A percentile compares a stretch with the other conserved stretches of the same genome.
Conservation (phyloP, 345 rosid genomes). For the Theobroma cacao region DNA sequence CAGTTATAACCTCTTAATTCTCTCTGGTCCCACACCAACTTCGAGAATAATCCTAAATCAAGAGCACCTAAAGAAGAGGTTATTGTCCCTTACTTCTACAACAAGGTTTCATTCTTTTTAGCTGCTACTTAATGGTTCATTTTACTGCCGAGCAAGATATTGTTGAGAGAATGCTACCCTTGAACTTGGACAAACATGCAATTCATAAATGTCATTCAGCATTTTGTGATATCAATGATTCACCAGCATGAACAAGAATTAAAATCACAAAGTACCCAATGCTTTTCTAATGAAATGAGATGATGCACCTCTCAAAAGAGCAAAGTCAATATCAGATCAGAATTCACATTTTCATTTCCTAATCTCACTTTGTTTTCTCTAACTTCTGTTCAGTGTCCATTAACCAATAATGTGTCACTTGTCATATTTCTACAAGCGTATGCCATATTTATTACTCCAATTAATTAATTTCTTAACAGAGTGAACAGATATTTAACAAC, state of each 20-base stretch:
- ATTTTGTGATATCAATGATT: not conserved
- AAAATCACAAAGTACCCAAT: not conserved
- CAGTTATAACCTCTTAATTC: not conserved
- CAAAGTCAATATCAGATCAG: not conserved
- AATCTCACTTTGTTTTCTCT: not conserved
- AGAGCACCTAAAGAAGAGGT: not conserved
- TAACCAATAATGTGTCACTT: not conserved
- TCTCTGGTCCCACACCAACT: not conserved
- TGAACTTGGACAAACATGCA: not conserved
- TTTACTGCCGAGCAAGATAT: not conserved
- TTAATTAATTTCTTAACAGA: not conserved
- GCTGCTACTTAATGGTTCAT: not conserved
- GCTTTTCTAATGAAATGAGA: not conserved
- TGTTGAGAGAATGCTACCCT: not conserved
- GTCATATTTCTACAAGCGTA: not conserved
- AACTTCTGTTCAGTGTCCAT: not conserved
- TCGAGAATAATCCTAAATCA: not conserved
- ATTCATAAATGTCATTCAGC: not conserved
- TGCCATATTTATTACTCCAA: not conserved
- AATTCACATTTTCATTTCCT: not conserved
- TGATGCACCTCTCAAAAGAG: not conserved
- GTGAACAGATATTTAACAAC: not conserved
- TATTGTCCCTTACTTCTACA: not conserved
- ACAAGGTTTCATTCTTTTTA: not conserved
- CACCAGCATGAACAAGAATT: not conserved